Conservation (phyloP, 495 filamentous ascomycete species). For the Pyrenula massariospora region DNA sequence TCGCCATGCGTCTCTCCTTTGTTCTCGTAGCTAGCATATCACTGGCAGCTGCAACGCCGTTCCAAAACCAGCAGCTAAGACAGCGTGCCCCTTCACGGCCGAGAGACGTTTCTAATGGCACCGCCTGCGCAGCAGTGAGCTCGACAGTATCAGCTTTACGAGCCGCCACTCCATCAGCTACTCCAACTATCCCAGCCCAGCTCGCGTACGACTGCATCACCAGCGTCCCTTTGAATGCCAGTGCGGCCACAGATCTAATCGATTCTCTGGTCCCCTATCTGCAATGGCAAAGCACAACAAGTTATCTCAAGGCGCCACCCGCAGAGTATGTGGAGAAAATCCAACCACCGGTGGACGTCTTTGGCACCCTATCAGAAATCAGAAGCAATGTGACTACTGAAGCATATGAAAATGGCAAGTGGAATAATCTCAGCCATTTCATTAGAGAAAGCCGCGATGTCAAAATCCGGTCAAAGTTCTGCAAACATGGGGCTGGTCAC, state of each 20-base stretch:
- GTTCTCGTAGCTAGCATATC: background rate
- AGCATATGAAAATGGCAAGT: background rate
- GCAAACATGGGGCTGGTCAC: background rate
- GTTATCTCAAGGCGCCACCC: slow-evolving; percentile 2
- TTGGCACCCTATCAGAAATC: background rate
- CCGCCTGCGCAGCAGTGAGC: background rate
- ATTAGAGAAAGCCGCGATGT: background rate
- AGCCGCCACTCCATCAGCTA: background rate
- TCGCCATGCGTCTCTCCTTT: background rate
- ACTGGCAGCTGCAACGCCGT: background rate
- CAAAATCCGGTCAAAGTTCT: slow-evolving; percentile 1
- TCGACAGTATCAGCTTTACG: background rate
- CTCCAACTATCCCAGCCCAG: slow-evolving; percentile 3
- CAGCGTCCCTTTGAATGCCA: slow-evolving; percentile 6
- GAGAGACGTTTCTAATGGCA: background rate
- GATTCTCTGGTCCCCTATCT: slow-evolving; percentile 4
- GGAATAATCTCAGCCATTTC: background rate
- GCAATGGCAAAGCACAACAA: slow-evolving; percentile 4
- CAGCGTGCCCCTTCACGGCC: background rate
- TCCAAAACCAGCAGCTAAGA: background rate
- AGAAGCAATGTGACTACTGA: background rate
- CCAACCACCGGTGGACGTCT: background rate
- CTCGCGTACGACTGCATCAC: slow-evolving; percentile 9
- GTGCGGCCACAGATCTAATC: slow-evolving; percentile 3
- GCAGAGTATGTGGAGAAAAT: background rate